Percentiles rank a stretch among this genome's conserved stretches.
phyloP scores from a whole-genome alignment of 2,329 filamentous ascomycete genomes.

The Xylariaceae sp. region DNA sequence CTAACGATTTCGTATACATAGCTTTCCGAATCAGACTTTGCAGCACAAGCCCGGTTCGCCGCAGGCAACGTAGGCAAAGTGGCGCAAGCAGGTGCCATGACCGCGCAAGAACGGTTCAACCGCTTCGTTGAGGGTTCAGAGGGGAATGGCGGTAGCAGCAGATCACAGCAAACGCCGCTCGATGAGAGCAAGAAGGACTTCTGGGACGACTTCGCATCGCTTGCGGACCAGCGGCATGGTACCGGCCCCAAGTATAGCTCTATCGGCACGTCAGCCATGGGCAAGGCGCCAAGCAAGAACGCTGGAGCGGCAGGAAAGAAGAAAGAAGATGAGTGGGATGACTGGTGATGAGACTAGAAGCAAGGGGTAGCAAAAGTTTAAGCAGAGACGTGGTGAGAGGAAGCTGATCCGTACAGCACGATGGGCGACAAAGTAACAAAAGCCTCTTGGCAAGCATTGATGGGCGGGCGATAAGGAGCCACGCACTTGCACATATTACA shows the following conservation, averaged over 20 bases:
- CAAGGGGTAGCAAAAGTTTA: neutral
- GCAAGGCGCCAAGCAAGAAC: slow-evolving; percentile 53
- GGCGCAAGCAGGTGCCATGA: slow-evolving; percentile 72
- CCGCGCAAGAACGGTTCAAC: slow-evolving; percentile 79
- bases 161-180: slow-evolving; percentile 45
- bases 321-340: slow-evolving; percentile 68
- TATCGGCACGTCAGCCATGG: slow-evolving; percentile 66
- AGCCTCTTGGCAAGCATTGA: neutral
- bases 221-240: slow-evolving; percentile 62
- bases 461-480: slow-evolving; percentile 67
- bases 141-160: slow-evolving; percentile 34
- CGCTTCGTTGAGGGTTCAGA: slow-evolving; percentile 83
- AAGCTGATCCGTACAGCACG: no score
- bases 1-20: slow-evolving; percentile 43
- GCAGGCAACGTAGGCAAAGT: slow-evolving; percentile 70
- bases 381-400: neutral
- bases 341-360: slow-evolving; percentile 54
- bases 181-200: slow-evolving; percentile 79
- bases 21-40: slow-evolving; percentile 81
- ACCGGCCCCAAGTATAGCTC: slow-evolving; percentile 50
- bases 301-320: slow-evolving; percentile 46
- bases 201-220: slow-evolving; percentile 86
- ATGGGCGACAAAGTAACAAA: neutral
- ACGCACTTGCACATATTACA: slow-evolving; percentile 20
- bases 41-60: slow-evolving; percentile 66